phyloP scores from a whole-genome alignment of 2,329 filamentous ascomycete genomes.

The Diaporthe citriasiana region DNA sequence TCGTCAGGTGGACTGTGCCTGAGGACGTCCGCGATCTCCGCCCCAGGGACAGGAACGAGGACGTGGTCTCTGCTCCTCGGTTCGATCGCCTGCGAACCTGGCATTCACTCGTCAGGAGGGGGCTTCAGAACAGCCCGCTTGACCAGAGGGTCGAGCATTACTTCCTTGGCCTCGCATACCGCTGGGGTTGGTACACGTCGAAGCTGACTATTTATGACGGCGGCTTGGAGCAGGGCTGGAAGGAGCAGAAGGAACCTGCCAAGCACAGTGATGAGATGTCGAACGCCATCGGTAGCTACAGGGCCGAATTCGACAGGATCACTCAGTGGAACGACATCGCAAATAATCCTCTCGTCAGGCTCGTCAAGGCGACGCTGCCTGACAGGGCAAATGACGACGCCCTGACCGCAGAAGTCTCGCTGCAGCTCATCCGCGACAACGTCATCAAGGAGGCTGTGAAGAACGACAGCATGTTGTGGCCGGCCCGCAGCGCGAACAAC shows the following conservation, averaged over 20 bases:
- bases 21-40: neutral
- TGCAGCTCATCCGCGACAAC: constrained; percentile 52
- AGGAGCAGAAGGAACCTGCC: neutral
- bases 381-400: constrained; percentile 46
- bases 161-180: constrained; percentile 38
- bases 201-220: constrained; percentile 13
- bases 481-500: constrained; percentile 49
- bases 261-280: constrained; percentile 19
- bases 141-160: constrained; percentile 17
- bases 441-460: constrained; percentile 60
- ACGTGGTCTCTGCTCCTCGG: constrained; percentile 26
- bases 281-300: constrained; percentile 3
- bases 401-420: constrained; percentile 43
- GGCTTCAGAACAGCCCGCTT: neutral
- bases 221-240: constrained; percentile 19
- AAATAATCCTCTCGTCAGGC: constrained; percentile 10
- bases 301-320: constrained; percentile 6
- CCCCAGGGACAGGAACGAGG: constrained; percentile 15
- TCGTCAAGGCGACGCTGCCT: constrained; percentile 40
- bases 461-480: constrained; percentile 60
- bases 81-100: constrained; percentile 36
- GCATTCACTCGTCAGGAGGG: constrained; percentile 27
- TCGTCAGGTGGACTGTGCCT: constrained; percentile 46
- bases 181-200: constrained; percentile 33
- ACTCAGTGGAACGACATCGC: constrained; percentile 50